phyloP scores from a whole-genome alignment of 108 stramenopile genomes.

The Nitzschia palea region DNA sequence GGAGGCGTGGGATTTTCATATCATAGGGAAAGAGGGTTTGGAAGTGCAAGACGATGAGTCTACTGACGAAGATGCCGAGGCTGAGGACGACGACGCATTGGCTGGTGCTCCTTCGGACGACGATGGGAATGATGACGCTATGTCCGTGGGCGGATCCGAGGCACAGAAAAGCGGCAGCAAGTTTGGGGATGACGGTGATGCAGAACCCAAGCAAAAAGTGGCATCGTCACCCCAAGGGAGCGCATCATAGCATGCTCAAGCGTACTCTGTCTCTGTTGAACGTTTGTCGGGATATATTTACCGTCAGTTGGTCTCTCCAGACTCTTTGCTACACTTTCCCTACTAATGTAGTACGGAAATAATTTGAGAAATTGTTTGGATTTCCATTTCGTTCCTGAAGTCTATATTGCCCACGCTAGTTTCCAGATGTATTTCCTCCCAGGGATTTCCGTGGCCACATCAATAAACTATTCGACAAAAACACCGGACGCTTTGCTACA shows the following conservation, averaged over 20 bases:
- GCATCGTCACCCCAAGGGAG: background rate
- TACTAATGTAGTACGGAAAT: no score
- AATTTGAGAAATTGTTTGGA: no score
- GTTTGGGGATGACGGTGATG: background rate
- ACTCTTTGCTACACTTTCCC: no score
- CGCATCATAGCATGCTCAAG: background rate
- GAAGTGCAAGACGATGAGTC: constrained; percentile 20
- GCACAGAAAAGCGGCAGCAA: constrained; percentile 3
- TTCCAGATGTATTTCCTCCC: no score
- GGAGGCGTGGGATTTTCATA: constrained; percentile 77
- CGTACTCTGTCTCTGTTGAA: no score
- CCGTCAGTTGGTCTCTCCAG: no score
- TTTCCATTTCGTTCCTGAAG: no score
- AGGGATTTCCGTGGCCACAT: no score
- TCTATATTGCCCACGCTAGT: no score
- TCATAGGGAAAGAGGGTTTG: constrained; percentile 73
- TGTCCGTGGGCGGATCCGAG: background rate
- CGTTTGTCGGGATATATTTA: no score
- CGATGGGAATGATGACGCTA: constrained; percentile 28
- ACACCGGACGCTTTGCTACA: no score
- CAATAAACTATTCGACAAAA: no score
- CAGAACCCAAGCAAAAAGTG: constrained; percentile 9
- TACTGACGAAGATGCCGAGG: constrained; percentile 29
- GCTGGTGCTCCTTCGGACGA: constrained; percentile 23
- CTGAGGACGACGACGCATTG: constrained; percentile 31